phyloP scores from a whole-genome alignment of 2,329 filamentous ascomycete genomes.

The Trichoderma gracile region DNA sequence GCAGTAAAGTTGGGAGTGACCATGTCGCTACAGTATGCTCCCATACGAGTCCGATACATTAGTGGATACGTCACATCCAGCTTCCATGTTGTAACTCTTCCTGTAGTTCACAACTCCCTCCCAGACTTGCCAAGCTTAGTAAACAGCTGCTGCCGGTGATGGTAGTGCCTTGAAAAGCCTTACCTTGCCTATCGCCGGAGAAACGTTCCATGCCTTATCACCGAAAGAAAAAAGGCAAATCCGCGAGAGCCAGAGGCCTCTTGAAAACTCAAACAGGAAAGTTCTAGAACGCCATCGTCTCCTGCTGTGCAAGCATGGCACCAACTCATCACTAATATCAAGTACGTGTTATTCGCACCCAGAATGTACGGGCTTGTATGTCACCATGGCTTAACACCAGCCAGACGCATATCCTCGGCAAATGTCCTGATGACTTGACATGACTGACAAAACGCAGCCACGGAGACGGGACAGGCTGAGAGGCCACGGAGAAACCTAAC shows the following conservation, averaged over 20 bases:
- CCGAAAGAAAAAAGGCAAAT: neutral
- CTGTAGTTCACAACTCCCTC: too few species aligned
- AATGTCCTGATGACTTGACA: too few species aligned
- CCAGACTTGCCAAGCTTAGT: neutral
- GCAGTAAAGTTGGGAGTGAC: too few species aligned
- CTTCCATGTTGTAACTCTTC: neutral
- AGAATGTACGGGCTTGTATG: neutral
- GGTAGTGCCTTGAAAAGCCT: neutral
- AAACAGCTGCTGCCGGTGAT: neutral
- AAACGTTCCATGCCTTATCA: neutral
- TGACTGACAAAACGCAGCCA: too few species aligned
- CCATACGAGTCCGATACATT: neutral
- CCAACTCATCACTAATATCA: too few species aligned
- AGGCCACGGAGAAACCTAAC: too few species aligned
- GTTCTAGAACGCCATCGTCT: conserved; percentile 3
- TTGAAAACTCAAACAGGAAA: neutral
- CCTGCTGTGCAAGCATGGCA: too few species aligned
- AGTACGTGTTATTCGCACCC: too few species aligned
- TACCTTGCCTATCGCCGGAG: neutral
- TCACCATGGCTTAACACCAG: neutral
- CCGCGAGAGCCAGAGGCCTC: neutral
- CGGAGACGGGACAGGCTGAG: too few species aligned
- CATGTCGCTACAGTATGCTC: too few species aligned
- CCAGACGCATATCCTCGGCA: too few species aligned
- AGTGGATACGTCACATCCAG: conserved; percentile 12